These are phyloP conservation scores for Hibiscus mutabilis DNA, from an alignment of 345 rosid species.

Conservation along the genomic window DNA sequence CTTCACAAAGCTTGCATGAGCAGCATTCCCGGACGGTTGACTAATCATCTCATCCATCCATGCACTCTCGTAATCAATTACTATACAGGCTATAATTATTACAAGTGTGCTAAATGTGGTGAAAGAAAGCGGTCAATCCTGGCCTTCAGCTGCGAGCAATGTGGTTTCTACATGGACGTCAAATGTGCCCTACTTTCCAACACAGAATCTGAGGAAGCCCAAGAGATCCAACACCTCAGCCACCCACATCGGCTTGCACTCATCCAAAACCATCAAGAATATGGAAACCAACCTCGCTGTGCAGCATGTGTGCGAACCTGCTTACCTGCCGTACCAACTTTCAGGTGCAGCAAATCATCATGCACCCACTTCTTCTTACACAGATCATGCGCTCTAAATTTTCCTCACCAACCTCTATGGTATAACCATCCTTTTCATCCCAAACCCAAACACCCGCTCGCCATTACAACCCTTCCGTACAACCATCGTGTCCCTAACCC, in stretches of 20 bases:
- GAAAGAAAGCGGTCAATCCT: no score
- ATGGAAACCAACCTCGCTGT: neutral
- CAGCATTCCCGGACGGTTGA: no score
- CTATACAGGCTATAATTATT: no score
- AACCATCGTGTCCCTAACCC: neutral
- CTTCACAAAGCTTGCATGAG: no score
- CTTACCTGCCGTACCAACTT: neutral
- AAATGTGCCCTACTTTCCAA: neutral
- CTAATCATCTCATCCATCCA: no score
- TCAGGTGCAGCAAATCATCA: neutral
- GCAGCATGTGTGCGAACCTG: neutral
- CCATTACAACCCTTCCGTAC: neutral
- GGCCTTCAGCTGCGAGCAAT: no score
- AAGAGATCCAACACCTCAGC: neutral
- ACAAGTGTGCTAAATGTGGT: no score
- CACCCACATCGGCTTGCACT: neutral
- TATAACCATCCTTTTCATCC: neutral
- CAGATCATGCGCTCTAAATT: neutral
- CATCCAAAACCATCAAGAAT: neutral
- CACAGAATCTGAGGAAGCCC: neutral
- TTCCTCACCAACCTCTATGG: neutral
- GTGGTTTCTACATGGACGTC: no score
- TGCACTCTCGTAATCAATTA: no score
- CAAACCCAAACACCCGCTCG: neutral
- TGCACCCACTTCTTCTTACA: neutral